Conservation (phyloP, 1,284 basidiomycete species). For the Neotropicomus parvogracilis region DNA sequence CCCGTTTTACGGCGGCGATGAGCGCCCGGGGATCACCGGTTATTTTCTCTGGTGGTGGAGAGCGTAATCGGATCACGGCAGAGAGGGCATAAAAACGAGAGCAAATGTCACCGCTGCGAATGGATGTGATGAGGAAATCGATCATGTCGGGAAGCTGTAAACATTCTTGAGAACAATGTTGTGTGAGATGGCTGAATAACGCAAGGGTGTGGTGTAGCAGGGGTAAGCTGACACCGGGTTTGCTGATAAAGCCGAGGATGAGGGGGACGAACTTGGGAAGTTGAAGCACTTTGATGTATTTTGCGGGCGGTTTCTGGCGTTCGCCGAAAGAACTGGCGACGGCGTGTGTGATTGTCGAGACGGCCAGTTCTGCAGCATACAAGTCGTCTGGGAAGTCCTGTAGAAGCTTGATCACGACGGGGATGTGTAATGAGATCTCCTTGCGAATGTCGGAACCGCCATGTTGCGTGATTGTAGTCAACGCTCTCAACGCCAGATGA, state of each 20-base stretch:
- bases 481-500: conserved; percentile 50
- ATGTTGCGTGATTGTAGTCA: conserved; percentile 59
- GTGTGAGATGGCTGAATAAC: conserved; percentile 42
- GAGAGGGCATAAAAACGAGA: conserved; percentile 47
- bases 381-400: conserved; percentile 48
- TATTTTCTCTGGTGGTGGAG: conserved; percentile 44
- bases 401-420: conserved; percentile 43
- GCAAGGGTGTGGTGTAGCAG: conserved; percentile 51
- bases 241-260: conserved; percentile 41
- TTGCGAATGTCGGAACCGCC: conserved; percentile 48
- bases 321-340: conserved; percentile 44
- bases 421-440: conserved; percentile 47
- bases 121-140: conserved; percentile 49
- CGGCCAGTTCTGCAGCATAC: conserved; percentile 47
- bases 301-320: conserved; percentile 34
- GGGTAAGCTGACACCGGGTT: conserved; percentile 41
- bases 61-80: conserved; percentile 49
- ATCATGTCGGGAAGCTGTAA: conserved; percentile 41
- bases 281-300: conserved; percentile 42
- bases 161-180: conserved; percentile 44
- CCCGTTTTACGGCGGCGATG: conserved; percentile 36
- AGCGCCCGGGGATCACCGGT: conserved; percentile 43
- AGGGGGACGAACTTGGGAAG: conserved; percentile 44
- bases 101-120: conserved; percentile 51
- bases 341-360: conserved; percentile 53